Evolutionary conservation across 2,329 filamentous ascomycete genomes (phyloP).

Genomic region (Verticillium nonalfalfae): DNA sequence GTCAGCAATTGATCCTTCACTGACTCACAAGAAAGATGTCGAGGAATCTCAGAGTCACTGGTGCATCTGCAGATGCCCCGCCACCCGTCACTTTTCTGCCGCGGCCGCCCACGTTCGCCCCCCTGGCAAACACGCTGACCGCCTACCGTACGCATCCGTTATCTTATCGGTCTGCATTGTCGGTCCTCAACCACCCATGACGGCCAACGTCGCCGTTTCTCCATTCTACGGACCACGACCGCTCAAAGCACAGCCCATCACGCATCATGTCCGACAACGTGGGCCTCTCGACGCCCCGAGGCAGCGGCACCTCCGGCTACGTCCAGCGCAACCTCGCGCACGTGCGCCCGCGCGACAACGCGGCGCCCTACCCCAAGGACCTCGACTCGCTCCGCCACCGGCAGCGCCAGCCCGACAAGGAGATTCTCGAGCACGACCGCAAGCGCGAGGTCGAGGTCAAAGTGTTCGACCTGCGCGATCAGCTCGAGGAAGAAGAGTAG

Average conservation of each 20-base stretch:
- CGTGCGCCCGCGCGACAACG: conserved; percentile 75
- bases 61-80: not conserved
- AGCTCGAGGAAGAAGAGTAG: conserved; percentile 84
- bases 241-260: not conserved
- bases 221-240: too few species aligned
- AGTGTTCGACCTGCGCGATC: conserved; percentile 83
- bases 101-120: not conserved
- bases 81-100: conserved; percentile 1
- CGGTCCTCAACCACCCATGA: not conserved
- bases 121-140: not conserved
- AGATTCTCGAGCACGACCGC: conserved; percentile 90
- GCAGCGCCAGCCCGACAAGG: conserved; percentile 80
- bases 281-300: conserved; percentile 87
- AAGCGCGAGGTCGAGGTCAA: conserved; percentile 89
- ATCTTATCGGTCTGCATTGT: conserved; percentile 1
- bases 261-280: conserved; percentile 87
- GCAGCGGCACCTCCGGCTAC: conserved; percentile 94
- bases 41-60: conserved; percentile 1
- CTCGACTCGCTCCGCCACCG: conserved; percentile 64
- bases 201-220: not conserved
- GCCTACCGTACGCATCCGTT: not conserved
- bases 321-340: conserved; percentile 93
- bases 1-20: not conserved
- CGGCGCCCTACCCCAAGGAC: conserved; percentile 70
- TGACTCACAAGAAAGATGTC: not conserved